phyloP scores from a whole-genome alignment of 2,329 filamentous ascomycete genomes.

The Alternaria ventricosa region DNA sequence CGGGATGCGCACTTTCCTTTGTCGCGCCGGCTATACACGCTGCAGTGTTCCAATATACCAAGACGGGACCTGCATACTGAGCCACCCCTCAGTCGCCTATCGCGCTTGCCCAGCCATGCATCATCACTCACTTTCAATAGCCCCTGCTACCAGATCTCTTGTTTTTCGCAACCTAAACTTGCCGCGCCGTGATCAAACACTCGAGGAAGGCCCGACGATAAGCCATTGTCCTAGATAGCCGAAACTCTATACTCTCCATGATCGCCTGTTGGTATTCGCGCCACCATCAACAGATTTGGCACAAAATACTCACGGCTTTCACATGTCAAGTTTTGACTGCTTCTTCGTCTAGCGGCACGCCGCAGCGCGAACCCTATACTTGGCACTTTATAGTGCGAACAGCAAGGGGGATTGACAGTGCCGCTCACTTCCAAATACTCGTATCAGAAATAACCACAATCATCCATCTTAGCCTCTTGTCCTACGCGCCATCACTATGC shows the following conservation, averaged over 20 bases:
- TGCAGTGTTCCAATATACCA: not conserved
- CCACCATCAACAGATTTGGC: not conserved
- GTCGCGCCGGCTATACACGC: not conserved
- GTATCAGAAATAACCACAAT: not conserved
- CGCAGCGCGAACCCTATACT: not conserved
- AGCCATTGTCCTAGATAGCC: slow-evolving; percentile 2
- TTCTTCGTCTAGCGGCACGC: not conserved
- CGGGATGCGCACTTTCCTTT: not conserved
- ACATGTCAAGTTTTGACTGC: not conserved
- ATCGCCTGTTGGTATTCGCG: not conserved
- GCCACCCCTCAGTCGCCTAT: not conserved
- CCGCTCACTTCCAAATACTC: not conserved
- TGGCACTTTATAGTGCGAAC: not conserved
- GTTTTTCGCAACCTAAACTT: not conserved
- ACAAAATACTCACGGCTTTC: not conserved
- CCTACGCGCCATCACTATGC: not conserved
- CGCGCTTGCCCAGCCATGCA: not conserved
- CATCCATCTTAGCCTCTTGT: not conserved
- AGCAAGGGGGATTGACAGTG: not conserved
- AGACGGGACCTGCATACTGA: not conserved
- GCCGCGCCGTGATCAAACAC: not conserved
- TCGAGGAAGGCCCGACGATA: slow-evolving; percentile 1
- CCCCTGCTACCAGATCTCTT: not conserved
- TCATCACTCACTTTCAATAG: not conserved
- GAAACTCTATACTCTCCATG: slow-evolving; percentile 8